Conservation (phyloP, 2,329 filamentous ascomycete species). For the Phoma herbarum region DNA sequence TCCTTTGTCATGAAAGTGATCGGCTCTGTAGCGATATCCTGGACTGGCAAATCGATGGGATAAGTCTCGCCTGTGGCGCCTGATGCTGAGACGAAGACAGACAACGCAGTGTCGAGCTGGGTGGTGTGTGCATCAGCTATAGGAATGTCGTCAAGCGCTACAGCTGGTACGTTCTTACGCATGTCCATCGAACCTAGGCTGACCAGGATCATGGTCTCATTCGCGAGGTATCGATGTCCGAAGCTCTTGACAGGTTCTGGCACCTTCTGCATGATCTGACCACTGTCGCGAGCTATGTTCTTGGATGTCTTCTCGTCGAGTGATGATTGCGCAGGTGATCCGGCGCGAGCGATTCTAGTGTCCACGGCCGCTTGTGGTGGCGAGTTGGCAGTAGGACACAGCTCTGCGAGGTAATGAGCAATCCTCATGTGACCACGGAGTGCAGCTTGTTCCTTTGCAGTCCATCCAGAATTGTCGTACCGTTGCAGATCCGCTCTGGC, state of each 20-base stretch:
- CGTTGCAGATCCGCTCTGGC: constrained; percentile 79
- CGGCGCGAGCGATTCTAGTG: constrained; percentile 42
- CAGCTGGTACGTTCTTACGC: constrained; percentile 79
- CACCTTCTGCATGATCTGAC: constrained; percentile 54
- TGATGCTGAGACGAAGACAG: constrained; percentile 85
- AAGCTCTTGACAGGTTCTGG: constrained; percentile 91
- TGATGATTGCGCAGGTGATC: constrained; percentile 66
- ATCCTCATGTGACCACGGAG: constrained; percentile 87
- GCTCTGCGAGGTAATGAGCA: constrained; percentile 71
- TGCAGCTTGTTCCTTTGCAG: constrained; percentile 89
- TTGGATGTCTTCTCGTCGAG: constrained; percentile 58
- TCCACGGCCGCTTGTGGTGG: constrained; percentile 39
- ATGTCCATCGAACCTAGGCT: constrained; percentile 95
- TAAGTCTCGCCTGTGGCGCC: constrained; percentile 87
- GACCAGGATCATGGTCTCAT: constrained; percentile 89
- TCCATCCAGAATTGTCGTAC: constrained; percentile 90
- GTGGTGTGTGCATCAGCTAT: constrained; percentile 88
- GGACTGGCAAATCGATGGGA: constrained; percentile 89
- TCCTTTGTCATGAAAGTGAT: constrained; percentile 87
- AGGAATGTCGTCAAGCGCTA: constrained; percentile 87
- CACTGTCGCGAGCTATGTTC: constrained; percentile 50
- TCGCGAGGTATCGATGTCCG: constrained; percentile 90
- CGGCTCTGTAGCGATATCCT: constrained; percentile 92
- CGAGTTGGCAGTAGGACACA: constrained; percentile 55
- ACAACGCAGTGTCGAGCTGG: constrained; percentile 92